phyloP scores from a whole-genome alignment of 768 basidiomycete genomes.

The Glaciozyma martinii region DNA sequence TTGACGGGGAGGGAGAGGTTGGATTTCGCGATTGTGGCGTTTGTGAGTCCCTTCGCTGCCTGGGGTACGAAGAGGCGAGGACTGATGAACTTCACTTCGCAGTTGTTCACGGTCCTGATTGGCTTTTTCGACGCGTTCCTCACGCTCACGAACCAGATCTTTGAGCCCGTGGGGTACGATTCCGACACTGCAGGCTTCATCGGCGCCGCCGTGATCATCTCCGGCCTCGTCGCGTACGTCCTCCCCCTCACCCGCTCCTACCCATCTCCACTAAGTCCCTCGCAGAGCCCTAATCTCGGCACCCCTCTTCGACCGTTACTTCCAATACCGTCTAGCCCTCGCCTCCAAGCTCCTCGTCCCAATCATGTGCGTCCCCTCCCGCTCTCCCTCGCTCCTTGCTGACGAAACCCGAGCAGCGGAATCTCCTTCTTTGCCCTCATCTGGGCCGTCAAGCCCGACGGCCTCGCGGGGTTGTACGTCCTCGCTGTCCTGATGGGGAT shows the following conservation, averaged over 20 bases:
- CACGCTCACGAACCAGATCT: slow-evolving; percentile 11
- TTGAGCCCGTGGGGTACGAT: slow-evolving; percentile 7
- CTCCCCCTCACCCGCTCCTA: neutral
- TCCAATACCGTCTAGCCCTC: slow-evolving; percentile 1
- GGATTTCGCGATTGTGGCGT: neutral
- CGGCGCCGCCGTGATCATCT: neutral
- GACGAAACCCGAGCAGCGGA: neutral
- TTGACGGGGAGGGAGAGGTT: neutral
- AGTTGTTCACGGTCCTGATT: slow-evolving; percentile 4
- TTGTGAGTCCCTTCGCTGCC: neutral
- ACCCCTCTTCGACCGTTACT: slow-evolving; percentile 1
- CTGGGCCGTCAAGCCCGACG: neutral
- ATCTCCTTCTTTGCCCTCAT: neutral
- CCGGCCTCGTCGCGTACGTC: neutral
- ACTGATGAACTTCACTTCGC: neutral
- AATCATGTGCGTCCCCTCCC: neutral
- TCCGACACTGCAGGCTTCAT: neutral
- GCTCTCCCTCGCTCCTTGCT: neutral
- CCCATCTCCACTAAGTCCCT: neutral
- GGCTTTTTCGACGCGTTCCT: slow-evolving; percentile 5
- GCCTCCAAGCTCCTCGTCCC: neutral
- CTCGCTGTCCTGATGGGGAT: slow-evolving; percentile 1
- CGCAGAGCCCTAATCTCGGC: neutral
- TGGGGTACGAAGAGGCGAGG: neutral
- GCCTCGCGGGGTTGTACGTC: neutral